These are phyloP conservation scores for Candida yuanshanica DNA, from an alignment of 805 yeast species.

Conservation along the genomic window DNA sequence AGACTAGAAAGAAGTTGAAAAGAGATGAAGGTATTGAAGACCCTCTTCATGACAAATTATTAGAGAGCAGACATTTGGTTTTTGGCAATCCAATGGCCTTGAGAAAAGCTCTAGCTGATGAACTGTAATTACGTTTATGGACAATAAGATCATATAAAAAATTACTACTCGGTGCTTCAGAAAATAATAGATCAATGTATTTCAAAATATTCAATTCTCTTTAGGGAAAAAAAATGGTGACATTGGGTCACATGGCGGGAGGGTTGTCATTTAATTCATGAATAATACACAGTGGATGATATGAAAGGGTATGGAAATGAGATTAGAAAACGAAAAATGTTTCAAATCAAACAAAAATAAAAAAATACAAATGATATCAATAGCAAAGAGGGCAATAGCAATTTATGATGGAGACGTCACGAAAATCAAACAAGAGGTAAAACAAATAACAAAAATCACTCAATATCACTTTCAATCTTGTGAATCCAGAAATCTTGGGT, in stretches of 20 bases:
- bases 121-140: conserved; percentile 25
- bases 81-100: conserved; percentile 76
- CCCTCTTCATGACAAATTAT: conserved; percentile 34
- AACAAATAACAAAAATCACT: conserved; percentile 15
- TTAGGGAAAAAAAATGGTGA: neutral
- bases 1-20: conserved; percentile 23
- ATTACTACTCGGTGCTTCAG: neutral
- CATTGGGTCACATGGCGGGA: no score
- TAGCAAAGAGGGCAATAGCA: neutral
- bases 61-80: conserved; percentile 51
- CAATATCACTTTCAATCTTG: conserved; percentile 5
- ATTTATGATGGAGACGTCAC: no score
- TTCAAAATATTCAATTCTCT: neutral
- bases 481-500: conserved; percentile 73
- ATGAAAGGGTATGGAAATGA: conserved; percentile 16
- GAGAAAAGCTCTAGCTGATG: conserved; percentile 55
- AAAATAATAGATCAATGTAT: neutral
- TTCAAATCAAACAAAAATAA: neutral
- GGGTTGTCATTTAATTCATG: neutral
- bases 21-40: conserved; percentile 22
- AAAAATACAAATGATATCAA: neutral
- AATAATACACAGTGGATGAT: neutral
- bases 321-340: neutral
- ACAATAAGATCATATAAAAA: neutral
- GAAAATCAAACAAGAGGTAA: no score